These are phyloP conservation scores for Bassia scoparia DNA, from an alignment of 148 eudicot genomes.

Conservation along the genomic window DNA sequence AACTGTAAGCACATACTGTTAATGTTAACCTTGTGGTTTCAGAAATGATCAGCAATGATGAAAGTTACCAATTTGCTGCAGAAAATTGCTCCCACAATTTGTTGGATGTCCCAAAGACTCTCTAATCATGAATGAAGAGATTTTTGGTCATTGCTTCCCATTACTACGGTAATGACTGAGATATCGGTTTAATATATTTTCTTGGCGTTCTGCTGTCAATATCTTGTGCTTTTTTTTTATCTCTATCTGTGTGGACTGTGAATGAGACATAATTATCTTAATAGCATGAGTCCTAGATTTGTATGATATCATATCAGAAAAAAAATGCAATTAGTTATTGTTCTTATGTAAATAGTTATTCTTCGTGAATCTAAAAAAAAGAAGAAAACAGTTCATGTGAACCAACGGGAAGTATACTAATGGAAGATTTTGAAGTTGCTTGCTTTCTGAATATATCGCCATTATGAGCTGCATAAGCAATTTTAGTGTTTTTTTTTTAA, in stretches of 20 bases:
- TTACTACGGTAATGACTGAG: conserved; percentile 44
- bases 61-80: conserved; percentile 20
- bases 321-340: not conserved
- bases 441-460: not conserved
- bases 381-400: not conserved
- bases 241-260: not conserved
- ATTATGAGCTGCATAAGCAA: not conserved
- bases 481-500: not conserved
- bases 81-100: conserved; percentile 61
- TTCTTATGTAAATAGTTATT: too few relatives aligned
- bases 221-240: not conserved
- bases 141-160: conserved; percentile 69
- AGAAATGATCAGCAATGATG: not conserved
- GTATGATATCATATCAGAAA: not conserved
- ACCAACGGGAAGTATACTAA: not conserved
- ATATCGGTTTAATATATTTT: not conserved
- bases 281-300: not conserved
- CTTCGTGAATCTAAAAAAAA: not conserved
- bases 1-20: conserved; percentile 38
- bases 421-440: not conserved
- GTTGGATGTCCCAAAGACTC: conserved; percentile 51
- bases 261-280: not conserved
- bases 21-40: not conserved
- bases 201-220: not conserved
- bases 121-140: conserved; percentile 56